These are phyloP conservation scores for Colletotrichum graminicola DNA, from an alignment of 2,329 filamentous ascomycete genomes.

Conservation along the genomic window DNA sequence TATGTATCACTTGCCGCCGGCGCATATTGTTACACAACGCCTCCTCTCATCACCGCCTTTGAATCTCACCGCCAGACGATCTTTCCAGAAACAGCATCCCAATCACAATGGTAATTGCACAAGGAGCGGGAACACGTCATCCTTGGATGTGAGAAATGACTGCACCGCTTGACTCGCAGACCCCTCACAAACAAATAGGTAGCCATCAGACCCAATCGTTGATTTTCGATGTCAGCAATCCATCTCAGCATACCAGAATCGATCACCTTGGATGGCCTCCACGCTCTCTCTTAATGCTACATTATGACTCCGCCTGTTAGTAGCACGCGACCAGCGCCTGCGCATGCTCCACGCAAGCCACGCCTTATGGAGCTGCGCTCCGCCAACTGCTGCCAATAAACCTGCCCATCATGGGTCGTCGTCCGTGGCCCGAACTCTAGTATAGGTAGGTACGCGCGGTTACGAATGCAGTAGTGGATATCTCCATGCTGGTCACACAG, in stretches of 20 bases:
- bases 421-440: conserved; percentile 9
- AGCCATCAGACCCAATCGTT: conserved; percentile 20
- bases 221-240: conserved; percentile 29
- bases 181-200: conserved; percentile 3
- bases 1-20: background rate
- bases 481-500: conserved; percentile 22
- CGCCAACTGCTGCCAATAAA: conserved; percentile 24
- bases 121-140: conserved; percentile 21
- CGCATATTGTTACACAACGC: conserved; percentile 17
- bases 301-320: conserved; percentile 9
- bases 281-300: background rate
- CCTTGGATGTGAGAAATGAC: conserved; percentile 29
- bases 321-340: conserved; percentile 2
- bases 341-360: conserved; percentile 1
- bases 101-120: background rate
- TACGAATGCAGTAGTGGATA: background rate
- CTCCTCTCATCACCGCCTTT: conserved; percentile 7
- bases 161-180: conserved; percentile 7
- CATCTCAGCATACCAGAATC: conserved; percentile 31
- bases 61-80: background rate
- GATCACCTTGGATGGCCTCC: conserved; percentile 11
- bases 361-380: conserved; percentile 16
- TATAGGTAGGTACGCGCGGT: background rate
- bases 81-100: background rate
- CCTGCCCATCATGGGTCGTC: conserved; percentile 17